Evolutionary conservation across 2,329 filamentous ascomycete genomes (phyloP).

Genomic region (Trichoderma sp.): DNA sequence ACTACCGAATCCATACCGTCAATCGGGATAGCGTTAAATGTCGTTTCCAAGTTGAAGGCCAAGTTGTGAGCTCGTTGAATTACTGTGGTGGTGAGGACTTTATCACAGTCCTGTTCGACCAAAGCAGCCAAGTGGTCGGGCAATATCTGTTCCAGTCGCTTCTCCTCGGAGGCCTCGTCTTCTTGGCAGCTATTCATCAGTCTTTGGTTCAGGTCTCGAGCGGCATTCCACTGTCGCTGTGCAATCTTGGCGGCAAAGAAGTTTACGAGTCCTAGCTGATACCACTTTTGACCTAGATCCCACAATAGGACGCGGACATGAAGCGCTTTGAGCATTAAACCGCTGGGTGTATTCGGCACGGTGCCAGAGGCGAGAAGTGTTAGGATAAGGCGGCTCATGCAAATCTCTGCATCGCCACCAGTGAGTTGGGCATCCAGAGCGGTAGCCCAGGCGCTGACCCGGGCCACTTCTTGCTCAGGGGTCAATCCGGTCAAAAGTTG

Average conservation of each 20-base stretch:
- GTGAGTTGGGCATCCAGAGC: slow-evolving; percentile 90
- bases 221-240: slow-evolving; percentile 77
- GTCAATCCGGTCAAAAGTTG: slow-evolving; percentile 77
- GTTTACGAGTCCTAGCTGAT: slow-evolving; percentile 66
- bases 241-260: slow-evolving; percentile 73
- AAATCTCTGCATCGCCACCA: slow-evolving; percentile 87
- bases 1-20: slow-evolving; percentile 81
- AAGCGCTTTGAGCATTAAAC: slow-evolving; percentile 88
- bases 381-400: slow-evolving; percentile 79
- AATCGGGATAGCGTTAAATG: slow-evolving; percentile 63
- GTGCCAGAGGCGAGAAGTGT: slow-evolving; percentile 88
- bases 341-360: slow-evolving; percentile 76
- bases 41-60: slow-evolving; percentile 80
- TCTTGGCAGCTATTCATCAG: not conserved
- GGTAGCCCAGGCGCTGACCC: slow-evolving; percentile 90
- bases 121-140: slow-evolving; percentile 76
- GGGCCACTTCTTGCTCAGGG: slow-evolving; percentile 80
- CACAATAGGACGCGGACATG: slow-evolving; percentile 89
- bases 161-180: not conserved
- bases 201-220: slow-evolving; percentile 61
- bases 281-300: slow-evolving; percentile 68
- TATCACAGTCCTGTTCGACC: slow-evolving; percentile 76
- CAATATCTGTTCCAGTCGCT: slow-evolving; percentile 53
- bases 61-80: slow-evolving; percentile 87
- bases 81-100: slow-evolving; percentile 75